phyloP scores from a whole-genome alignment of 2,329 filamentous ascomycete species.

The Colletotrichum cordylinicola region DNA sequence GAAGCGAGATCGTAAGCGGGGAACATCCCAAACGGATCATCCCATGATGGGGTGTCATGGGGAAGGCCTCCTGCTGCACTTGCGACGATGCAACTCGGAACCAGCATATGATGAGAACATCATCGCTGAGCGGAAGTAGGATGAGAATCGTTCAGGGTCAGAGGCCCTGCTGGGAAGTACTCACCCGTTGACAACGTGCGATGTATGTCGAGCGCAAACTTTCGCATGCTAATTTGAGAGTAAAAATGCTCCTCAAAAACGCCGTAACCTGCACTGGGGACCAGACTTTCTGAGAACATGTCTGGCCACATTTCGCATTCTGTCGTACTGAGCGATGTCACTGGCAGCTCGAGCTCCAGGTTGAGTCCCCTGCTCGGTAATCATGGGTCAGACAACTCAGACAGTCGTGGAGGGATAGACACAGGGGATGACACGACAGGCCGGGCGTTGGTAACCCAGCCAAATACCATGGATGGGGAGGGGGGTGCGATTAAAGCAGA shows the following conservation, averaged over 20 bases:
- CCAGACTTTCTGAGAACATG: background rate
- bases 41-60: background rate
- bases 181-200: conserved; percentile 56
- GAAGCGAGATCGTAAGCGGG: background rate
- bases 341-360: conserved; percentile 63
- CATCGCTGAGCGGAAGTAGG: background rate
- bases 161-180: conserved; percentile 25
- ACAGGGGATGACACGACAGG: background rate
- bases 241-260: conserved; percentile 65
- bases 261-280: conserved; percentile 18
- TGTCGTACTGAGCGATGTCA: conserved; percentile 58
- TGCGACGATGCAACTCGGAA: background rate
- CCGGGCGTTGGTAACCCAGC: background rate
- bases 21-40: background rate
- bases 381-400: background rate
- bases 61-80: background rate
- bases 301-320: conserved; percentile 53
- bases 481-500: background rate
- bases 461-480: background rate
- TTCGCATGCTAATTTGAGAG: conserved; percentile 62
- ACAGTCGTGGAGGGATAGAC: background rate
- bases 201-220: conserved; percentile 59
- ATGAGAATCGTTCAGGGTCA: background rate
- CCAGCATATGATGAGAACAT: background rate
- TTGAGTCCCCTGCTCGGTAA: conserved; percentile 52